Conservation (phyloP, 805 yeast genomes). For the Saturnispora dispora region DNA sequence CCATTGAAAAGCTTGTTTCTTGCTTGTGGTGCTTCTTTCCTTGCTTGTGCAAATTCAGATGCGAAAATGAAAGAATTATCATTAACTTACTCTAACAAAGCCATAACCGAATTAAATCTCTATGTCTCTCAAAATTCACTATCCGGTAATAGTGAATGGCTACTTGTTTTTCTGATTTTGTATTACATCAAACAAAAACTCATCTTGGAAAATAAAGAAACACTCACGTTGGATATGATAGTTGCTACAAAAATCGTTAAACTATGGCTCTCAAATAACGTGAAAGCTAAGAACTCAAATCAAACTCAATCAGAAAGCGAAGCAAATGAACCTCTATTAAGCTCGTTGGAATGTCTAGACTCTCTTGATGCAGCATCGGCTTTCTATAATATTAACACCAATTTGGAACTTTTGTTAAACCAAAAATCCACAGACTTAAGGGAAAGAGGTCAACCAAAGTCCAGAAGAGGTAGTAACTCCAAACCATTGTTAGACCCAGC, state of each 20-base stretch:
- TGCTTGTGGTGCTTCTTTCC: constrained; percentile 35
- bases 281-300: neutral
- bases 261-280: constrained; percentile 13
- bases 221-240: constrained; percentile 28
- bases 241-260: constrained; percentile 31
- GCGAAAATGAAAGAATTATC: constrained; percentile 19
- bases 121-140: constrained; percentile 19
- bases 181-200: constrained; percentile 33
- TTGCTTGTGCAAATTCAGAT: constrained; percentile 21
- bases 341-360: neutral
- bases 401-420: neutral
- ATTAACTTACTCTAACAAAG: constrained; percentile 16
- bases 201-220: constrained; percentile 21
- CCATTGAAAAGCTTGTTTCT: constrained; percentile 28
- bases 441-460: neutral
- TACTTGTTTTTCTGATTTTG: constrained; percentile 31
- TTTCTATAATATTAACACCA: neutral
- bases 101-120: constrained; percentile 15
- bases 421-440: neutral
- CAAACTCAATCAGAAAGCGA: constrained; percentile 5
- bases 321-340: constrained; percentile 2
- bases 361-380: neutral
- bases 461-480: constrained; percentile 1
- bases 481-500: constrained; percentile 1
- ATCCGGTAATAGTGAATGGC: constrained; percentile 31